Evolutionary conservation across 2,329 filamentous ascomycete species (phyloP), one percentile per base, ranked within the genome.

Genomic region (Arthrobotrys conoides): DNA sequence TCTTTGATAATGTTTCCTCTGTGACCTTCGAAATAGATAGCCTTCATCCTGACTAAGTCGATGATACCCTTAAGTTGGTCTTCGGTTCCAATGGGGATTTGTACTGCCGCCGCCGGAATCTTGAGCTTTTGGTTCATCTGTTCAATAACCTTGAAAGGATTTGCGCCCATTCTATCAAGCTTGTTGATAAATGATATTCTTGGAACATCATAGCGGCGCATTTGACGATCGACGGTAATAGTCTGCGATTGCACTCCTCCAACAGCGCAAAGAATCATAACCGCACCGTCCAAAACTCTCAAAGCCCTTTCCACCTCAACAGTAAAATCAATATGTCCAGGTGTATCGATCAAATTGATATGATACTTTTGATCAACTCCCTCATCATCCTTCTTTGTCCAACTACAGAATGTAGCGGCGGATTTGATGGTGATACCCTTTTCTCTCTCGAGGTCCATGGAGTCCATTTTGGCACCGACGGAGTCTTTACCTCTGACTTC

Each of bases 391-490:
- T 90, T 91, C 87, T 97, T 97, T 81, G 92, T 87, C 96, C 96
- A 99, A 86, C 99, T 94, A 85, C 93, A 97, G 85, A 97, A 99
- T 0, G 96, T 99, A 24, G 96, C 96, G 10, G 96, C 96, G 82
- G 95, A 98, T 85, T 99, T 95, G 83, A 99, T 99, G 73, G 96
- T 99, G 84, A 99, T 99, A 83, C 96, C 96, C 87, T 97, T 97
- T 85, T 98, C 96, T 85, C 96, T 89, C 86, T 99, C 96, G 82
- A 99, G 88, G 82, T 99, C 96, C 96, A 99, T 99, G 27, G 94
- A 97, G 87, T 99, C 96, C 96, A 99, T 99, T 87, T 99, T 99
- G 79, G 96, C 96, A 81, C 96, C 96, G 48, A 97, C 94, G 41
- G 92, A 90, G 88, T 99, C 96, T 84, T 95, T 94, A 76, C 94